Percentiles rank a stretch among this genome's conserved stretches.
phyloP scores from a whole-genome alignment of 1,139 yeast genomes.

The Geotrichum aggregatum region DNA sequence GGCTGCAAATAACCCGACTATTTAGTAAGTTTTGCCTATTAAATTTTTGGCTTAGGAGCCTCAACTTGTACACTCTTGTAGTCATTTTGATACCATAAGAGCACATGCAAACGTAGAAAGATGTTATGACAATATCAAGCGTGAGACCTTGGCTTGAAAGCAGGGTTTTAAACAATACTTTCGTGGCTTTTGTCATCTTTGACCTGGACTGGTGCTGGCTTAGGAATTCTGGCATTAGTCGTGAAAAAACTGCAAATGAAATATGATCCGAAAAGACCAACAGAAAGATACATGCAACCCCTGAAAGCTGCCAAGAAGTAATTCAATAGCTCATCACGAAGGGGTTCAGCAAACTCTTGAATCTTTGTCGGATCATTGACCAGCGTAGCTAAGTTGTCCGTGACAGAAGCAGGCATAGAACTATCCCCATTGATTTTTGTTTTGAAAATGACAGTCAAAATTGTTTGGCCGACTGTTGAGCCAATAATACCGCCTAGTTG shows the following conservation, averaged over 20 bases:
- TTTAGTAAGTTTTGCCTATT: no score
- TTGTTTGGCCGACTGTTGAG: constrained; percentile 47
- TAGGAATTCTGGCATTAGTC: constrained; percentile 28
- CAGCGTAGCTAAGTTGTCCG: background rate
- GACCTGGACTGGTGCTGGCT: background rate
- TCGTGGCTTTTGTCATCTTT: no score
- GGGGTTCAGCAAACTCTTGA: background rate
- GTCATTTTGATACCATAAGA: no score
- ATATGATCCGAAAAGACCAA: constrained; percentile 25
- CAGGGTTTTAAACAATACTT: no score
- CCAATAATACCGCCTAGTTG: constrained; percentile 51
- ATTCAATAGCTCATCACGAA: background rate
- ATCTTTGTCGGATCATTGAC: background rate
- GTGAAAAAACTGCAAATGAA: constrained; percentile 24
- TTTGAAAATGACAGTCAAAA: constrained; percentile 41
- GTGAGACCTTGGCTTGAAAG: no score
- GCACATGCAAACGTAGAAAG: no score
- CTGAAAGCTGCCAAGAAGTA: constrained; percentile 28
- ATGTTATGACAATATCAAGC: no score
- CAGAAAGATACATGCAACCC: constrained; percentile 27
- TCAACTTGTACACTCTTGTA: no score
- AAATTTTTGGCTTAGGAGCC: no score
- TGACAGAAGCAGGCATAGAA: background rate
- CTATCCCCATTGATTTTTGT: background rate
- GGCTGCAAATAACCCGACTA: no score